Evolutionary conservation across 768 basidiomycete genomes (phyloP), one percentile per base, ranked within the genome.

Genomic region (Lactifluus piperatus): DNA sequence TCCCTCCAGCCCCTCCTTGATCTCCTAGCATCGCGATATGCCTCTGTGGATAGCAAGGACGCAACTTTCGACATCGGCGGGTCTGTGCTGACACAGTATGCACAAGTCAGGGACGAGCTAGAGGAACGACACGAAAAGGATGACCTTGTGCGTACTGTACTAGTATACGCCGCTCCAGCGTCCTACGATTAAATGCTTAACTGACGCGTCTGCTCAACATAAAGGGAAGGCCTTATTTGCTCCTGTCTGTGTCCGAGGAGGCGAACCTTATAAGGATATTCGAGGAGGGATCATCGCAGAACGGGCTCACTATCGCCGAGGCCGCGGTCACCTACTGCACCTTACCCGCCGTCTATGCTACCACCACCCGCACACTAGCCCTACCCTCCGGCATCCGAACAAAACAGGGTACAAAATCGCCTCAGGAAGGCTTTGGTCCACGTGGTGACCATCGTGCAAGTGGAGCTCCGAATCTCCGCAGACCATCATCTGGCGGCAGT

Each of bases 201-300:
- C 30, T 54, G n/a, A 59, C 30, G 22, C 13, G 10, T 24, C 41
- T 14, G 5, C 18, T 5, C 8, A 5, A 32, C 16, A 7, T 14
- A 13, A n/a, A 65, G 62, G 64, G 64, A 24, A 53, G 62, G n/a
- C 58, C 51, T 13, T 62, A 64, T 34, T 56, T 43, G n/a, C 51
- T 57, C 20, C 58, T 65, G 26, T 65, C 64, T 29, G 37, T 44
- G 4, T 50, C 54, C 2, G 62, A 65, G n/a, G 51, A 57, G 18
- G 39, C 34, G 9, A 36, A 5, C 48, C 37, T 63, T 14, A 60
- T 59, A 24, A 27, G 14, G 44, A 32, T 14, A 9, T 55, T 63
- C 26, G 64, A 60, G 27, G 20, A 27, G 36, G 54, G 47, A 32
- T 43, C 57, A 13, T 43, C 54, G 13, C 48, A 32, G 24, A 32